Evolutionary conservation across 148 eudicot genomes (phyloP).

Genomic region (Silene uniflora): DNA sequence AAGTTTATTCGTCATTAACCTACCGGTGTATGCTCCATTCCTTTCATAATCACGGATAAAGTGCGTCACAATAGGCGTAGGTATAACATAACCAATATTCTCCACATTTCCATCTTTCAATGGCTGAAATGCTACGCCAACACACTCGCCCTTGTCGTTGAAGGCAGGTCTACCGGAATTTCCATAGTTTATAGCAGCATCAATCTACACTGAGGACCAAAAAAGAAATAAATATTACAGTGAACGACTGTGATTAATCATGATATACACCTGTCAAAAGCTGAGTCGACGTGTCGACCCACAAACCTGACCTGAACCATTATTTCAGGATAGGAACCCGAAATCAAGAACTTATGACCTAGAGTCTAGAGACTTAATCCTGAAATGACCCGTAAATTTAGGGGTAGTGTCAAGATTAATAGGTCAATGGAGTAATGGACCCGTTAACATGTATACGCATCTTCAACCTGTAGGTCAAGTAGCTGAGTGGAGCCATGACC

Average conservation of each 20-base stretch:
- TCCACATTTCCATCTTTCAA: slow-evolving; percentile 72
- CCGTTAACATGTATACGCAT: background rate
- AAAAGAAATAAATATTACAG: slow-evolving; percentile 1
- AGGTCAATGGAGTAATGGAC: too few species aligned
- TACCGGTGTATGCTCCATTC: slow-evolving; percentile 81
- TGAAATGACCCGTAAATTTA: background rate
- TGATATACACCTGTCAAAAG: background rate
- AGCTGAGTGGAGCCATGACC: slow-evolving; percentile 87
- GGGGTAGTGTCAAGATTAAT: background rate
- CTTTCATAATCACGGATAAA: slow-evolving; percentile 72
- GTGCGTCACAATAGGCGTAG: slow-evolving; percentile 79
- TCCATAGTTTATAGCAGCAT: slow-evolving; percentile 90
- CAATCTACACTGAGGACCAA: slow-evolving; percentile 39
- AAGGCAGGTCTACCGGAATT: slow-evolving; percentile 91
- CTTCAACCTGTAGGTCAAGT: slow-evolving; percentile 71
- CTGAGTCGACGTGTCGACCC: too few species aligned
- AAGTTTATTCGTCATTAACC: background rate
- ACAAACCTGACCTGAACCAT: background rate
- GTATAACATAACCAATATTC: slow-evolving; percentile 87
- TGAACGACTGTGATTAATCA: too few species aligned
- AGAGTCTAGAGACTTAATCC: too few species aligned
- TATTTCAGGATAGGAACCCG: too few species aligned
- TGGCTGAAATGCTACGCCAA: slow-evolving; percentile 86
- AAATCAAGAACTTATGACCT: too few species aligned
- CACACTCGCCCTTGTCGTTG: slow-evolving; percentile 65